phyloP scores from a whole-genome alignment of 495 filamentous ascomycete species.

The Neurospora sp. region DNA sequence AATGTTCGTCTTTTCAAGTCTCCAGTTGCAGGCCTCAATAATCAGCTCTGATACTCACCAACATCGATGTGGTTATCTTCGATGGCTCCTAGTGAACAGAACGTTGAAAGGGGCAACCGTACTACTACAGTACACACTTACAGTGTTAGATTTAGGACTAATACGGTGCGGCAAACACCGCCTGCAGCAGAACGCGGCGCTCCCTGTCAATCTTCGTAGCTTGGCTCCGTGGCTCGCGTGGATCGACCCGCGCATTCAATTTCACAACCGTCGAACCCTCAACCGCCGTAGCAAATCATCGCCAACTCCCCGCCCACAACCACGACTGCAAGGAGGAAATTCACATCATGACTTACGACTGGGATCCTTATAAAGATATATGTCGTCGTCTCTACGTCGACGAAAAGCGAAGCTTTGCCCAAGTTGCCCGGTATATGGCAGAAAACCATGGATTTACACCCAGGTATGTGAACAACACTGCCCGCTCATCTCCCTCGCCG shows the following conservation, averaged over 20 bases:
- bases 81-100: not conserved
- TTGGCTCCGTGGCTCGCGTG: not conserved
- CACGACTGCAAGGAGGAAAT: not conserved
- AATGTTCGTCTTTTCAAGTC: not conserved
- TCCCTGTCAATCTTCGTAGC: not conserved
- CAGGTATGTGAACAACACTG: constrained; percentile 36
- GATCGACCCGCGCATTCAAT: not conserved
- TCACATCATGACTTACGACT: constrained; percentile 58
- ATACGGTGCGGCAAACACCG: not conserved
- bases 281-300: not conserved
- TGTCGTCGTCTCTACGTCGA: constrained; percentile 66
- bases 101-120: not conserved
- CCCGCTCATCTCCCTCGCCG: constrained; percentile 1
- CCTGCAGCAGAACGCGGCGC: not conserved
- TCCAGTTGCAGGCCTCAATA: not conserved
- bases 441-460: constrained; percentile 51
- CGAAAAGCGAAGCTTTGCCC: constrained; percentile 56
- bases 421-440: constrained; percentile 55
- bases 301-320: not conserved
- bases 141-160: not conserved
- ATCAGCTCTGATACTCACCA: not conserved
- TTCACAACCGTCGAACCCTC: not conserved
- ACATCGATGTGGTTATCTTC: not conserved
- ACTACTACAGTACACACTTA: not conserved
- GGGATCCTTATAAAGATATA: constrained; percentile 58